Evolutionary conservation across 768 basidiomycete species (phyloP).

Genomic region (Boletus eberwhitei): DNA sequence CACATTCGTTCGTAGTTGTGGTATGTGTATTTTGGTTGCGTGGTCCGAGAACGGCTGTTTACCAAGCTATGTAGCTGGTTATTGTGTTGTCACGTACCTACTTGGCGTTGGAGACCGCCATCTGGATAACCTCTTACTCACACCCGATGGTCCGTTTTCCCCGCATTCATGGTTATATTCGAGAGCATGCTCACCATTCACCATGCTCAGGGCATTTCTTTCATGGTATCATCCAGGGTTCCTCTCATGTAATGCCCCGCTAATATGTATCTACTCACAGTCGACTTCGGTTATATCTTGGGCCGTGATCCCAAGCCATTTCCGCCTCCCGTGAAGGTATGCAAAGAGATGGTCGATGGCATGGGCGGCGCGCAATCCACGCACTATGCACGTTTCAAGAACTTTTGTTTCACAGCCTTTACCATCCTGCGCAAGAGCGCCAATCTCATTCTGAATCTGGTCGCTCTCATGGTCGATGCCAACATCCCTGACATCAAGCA

Average conservation of each 20-base stretch:
- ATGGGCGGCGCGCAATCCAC: constrained; percentile 97
- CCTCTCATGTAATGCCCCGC: background rate
- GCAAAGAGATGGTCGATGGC: constrained; percentile 99
- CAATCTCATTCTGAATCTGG: constrained; percentile 93
- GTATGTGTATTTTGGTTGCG: constrained; percentile 46
- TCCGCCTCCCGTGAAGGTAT: constrained; percentile 96
- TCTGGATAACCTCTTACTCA: constrained; percentile 88
- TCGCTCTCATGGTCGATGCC: constrained; percentile 95
- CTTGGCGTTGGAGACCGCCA: constrained; percentile 97
- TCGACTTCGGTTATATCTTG: constrained; percentile 98
- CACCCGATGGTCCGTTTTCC: constrained; percentile 72
- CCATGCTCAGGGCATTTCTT: constrained; percentile 78
- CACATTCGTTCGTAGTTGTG: constrained; percentile 95
- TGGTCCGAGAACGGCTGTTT: constrained; percentile 4
- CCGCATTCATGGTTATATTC: background rate
- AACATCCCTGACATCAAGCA: constrained; percentile 98
- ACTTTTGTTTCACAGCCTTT: constrained; percentile 97
- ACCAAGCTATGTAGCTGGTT: constrained; percentile 66
- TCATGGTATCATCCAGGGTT: constrained; percentile 61
- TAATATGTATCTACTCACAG: constrained; percentile 39
- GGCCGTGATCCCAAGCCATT: constrained; percentile 97
- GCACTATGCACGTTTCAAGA: constrained; percentile 97
- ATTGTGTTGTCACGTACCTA: constrained; percentile 95
- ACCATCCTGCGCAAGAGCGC: constrained; percentile 94
- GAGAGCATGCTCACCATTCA: background rate